Evolutionary conservation across 805 yeast species (phyloP).

Genomic region (Candida oleophila): DNA sequence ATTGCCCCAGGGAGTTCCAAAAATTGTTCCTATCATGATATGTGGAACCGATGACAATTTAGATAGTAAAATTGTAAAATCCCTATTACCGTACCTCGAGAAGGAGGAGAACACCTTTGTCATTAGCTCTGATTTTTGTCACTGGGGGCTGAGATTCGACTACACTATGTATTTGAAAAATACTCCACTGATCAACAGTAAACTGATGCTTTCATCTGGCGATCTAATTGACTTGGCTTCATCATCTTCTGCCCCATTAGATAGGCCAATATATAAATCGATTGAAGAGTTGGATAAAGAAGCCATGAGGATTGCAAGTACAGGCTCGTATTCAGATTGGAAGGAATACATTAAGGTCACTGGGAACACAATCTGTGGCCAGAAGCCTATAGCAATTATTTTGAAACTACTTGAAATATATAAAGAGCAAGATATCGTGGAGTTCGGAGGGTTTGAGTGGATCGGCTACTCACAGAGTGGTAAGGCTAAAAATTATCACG

Average conservation of each 20-base stretch:
- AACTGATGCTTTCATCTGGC: slow-evolving; percentile 20
- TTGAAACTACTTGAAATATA: slow-evolving; percentile 50
- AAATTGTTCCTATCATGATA: slow-evolving; percentile 77
- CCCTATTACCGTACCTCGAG: slow-evolving; percentile 52
- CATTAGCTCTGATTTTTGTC: slow-evolving; percentile 90
- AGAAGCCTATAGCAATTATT: slow-evolving; percentile 72
- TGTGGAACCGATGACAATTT: slow-evolving; percentile 54
- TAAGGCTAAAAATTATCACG: slow-evolving; percentile 43
- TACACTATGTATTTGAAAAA: slow-evolving; percentile 34
- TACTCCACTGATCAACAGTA: neutral
- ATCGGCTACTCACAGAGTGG: slow-evolving; percentile 79
- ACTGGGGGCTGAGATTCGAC: slow-evolving; percentile 66
- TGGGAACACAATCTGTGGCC: slow-evolving; percentile 92
- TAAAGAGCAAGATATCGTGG: slow-evolving; percentile 10
- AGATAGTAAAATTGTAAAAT: slow-evolving; percentile 44
- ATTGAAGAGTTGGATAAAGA: slow-evolving; percentile 70
- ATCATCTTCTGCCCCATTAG: slow-evolving; percentile 2
- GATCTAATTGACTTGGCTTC: slow-evolving; percentile 14
- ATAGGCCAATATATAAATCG: slow-evolving; percentile 60
- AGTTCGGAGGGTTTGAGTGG: slow-evolving; percentile 52
- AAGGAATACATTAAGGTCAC: slow-evolving; percentile 63
- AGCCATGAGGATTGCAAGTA: slow-evolving; percentile 64
- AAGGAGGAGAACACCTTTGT: slow-evolving; percentile 66
- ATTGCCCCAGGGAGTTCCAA: slow-evolving; percentile 31
- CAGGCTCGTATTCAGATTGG: slow-evolving; percentile 62